Conservation (phyloP, 23 red algal genomes). For the Gracilaria vermiculophylla region DNA sequence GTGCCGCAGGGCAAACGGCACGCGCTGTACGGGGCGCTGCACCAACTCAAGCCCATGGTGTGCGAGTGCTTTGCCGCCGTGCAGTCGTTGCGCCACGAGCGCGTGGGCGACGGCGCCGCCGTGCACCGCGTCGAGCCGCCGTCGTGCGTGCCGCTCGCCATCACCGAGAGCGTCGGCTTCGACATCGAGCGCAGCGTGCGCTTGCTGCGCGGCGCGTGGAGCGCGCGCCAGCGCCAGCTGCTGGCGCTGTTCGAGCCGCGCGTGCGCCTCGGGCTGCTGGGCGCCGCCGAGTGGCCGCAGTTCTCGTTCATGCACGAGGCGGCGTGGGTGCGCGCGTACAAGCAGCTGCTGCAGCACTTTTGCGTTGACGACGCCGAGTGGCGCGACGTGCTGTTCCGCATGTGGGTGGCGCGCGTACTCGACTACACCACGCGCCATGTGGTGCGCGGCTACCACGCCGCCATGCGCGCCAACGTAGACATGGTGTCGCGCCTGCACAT, state of each 20-base stretch:
- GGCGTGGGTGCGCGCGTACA: conserved; percentile 42
- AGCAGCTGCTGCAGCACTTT: conserved; percentile 56
- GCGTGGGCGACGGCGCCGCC: background rate
- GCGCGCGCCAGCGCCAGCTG: conserved; percentile 42
- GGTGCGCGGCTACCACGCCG: conserved; percentile 54
- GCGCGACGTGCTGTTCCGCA: conserved; percentile 73
- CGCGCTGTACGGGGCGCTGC: conserved; percentile 73
- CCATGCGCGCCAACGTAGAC: conserved; percentile 46
- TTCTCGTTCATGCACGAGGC: conserved; percentile 67
- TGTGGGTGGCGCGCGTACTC: conserved; percentile 82
- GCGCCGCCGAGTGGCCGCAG: conserved; percentile 30
- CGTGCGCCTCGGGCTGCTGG: conserved; percentile 12
- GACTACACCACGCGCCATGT: conserved; percentile 74
- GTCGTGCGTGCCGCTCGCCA: background rate
- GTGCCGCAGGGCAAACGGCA: conserved; percentile 70
- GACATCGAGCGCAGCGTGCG: conserved; percentile 53
- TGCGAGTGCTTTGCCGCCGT: conserved; percentile 76
- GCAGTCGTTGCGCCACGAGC: conserved; percentile 31
- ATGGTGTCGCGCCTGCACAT: conserved; percentile 63
- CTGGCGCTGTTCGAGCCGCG: background rate
- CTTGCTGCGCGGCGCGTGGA: conserved; percentile 60
- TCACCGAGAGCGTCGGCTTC: conserved; percentile 45
- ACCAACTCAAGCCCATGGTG: conserved; percentile 59
- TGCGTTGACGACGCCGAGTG: conserved; percentile 44
- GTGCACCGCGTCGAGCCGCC: conserved; percentile 45